phyloP scores from a whole-genome alignment of 2,329 filamentous ascomycete genomes.

The Drechslera avenae region DNA sequence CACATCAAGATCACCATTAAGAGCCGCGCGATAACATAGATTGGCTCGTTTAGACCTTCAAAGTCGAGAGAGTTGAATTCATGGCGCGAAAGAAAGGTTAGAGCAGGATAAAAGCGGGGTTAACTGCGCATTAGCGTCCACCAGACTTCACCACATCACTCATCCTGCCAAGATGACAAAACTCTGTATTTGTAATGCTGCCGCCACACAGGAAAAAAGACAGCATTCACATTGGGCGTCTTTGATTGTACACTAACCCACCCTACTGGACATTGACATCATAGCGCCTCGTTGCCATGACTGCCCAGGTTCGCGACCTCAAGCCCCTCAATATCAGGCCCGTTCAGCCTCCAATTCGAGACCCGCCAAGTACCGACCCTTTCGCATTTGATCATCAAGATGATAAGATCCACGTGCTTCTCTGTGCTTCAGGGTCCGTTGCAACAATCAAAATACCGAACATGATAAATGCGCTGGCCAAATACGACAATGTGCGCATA shows the following conservation, averaged over 20 bases:
- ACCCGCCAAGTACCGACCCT: slow-evolving; percentile 21
- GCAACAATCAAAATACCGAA: slow-evolving; percentile 77
- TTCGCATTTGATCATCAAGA: slow-evolving; percentile 37
- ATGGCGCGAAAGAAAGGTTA: no score
- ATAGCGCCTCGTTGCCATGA: slow-evolving; percentile 26
- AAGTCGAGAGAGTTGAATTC: no score
- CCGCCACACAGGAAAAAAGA: slow-evolving; percentile 2
- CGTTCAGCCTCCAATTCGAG: slow-evolving; percentile 30
- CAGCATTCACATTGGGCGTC: slow-evolving; percentile 7
- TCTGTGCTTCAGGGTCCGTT: slow-evolving; percentile 74
- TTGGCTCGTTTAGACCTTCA: no score
- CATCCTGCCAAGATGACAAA: not conserved
- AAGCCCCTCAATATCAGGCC: slow-evolving; percentile 37
- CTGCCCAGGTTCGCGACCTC: slow-evolving; percentile 30
- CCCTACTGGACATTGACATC: not conserved
- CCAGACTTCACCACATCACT: slow-evolving; percentile 15
- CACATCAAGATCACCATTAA: no score
- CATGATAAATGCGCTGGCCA: slow-evolving; percentile 60
- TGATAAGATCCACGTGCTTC: slow-evolving; percentile 61
- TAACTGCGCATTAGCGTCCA: slow-evolving; percentile 6
- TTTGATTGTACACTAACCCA: slow-evolving; percentile 13
- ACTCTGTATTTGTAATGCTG: slow-evolving; percentile 14
- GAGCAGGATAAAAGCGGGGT: no score
- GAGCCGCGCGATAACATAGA: no score
- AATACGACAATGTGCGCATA: slow-evolving; percentile 68